Percentiles rank a stretch among this genome's conserved stretches.
Conservation (phyloP, 139 green algal species). For the Chlorella vulgaris region DNA sequence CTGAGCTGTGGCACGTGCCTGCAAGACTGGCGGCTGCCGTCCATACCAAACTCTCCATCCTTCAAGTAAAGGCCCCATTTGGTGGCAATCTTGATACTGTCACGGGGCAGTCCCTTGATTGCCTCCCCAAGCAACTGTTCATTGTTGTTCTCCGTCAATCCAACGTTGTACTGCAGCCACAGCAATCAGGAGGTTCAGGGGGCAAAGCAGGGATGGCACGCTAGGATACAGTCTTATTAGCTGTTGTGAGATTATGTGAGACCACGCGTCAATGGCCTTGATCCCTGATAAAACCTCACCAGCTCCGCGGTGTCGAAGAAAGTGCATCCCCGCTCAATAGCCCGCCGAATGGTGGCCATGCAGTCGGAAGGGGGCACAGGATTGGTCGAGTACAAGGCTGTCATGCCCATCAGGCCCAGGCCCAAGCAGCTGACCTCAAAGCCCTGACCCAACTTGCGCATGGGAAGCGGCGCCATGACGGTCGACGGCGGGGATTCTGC, state of each 20-base stretch:
- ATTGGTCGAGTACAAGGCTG: background rate
- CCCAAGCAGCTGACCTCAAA: slow-evolving; percentile 8
- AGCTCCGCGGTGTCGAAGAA: slow-evolving; percentile 67
- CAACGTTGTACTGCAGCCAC: background rate
- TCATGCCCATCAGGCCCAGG: slow-evolving; percentile 3
- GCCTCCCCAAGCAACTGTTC: slow-evolving; percentile 59
- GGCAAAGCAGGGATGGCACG: too few species aligned
- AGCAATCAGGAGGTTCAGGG: too few species aligned
- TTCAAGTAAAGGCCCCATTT: slow-evolving; percentile 51
- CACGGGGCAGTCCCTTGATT: slow-evolving; percentile 1
- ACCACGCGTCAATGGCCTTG: background rate
- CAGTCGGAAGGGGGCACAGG: background rate
- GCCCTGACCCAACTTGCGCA: background rate
- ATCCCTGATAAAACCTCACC: too few species aligned
- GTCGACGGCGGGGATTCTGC: background rate
- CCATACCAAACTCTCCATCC: background rate
- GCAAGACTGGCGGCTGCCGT: slow-evolving; percentile 19
- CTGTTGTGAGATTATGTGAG: background rate
- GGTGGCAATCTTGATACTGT: slow-evolving; percentile 48
- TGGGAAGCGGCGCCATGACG: background rate
- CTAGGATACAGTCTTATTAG: too few species aligned
- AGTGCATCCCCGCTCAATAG: slow-evolving; percentile 28
- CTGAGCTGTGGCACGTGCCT: background rate
- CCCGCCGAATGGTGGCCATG: slow-evolving; percentile 11
- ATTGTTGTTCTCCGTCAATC: slow-evolving; percentile 52